phyloP scores from a whole-genome alignment of 208 protist genomes.

The Acanthamoeba lenticulata region DNA sequence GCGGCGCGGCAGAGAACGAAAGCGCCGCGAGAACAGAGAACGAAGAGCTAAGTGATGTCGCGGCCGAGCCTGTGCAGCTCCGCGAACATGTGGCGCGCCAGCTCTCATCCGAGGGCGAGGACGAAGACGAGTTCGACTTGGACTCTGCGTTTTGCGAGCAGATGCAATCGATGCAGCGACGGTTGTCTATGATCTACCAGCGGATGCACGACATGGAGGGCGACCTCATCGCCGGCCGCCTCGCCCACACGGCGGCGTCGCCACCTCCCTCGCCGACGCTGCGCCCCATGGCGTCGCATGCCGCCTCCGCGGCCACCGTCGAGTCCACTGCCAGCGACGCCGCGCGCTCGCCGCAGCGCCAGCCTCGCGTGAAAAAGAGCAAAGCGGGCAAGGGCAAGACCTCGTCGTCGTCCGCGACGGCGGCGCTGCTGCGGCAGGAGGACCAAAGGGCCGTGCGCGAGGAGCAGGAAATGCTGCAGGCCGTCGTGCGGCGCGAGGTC shows the following conservation, averaged over 20 bases:
- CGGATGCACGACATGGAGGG: background rate
- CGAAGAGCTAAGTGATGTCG: background rate
- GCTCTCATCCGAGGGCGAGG: background rate
- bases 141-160: background rate
- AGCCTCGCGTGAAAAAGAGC: background rate
- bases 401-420: background rate
- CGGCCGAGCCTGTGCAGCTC: background rate
- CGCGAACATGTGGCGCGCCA: background rate
- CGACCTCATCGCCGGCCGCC: background rate
- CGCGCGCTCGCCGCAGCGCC: no score
- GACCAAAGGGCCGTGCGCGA: background rate
- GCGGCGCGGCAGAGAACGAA: background rate
- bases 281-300: background rate
- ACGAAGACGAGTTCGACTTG: background rate
- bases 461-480: slow-evolving; percentile 28
- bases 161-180: background rate
- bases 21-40: background rate
- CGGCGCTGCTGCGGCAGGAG: background rate
- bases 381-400: background rate
- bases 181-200: background rate
- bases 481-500: background rate
- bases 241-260: background rate
- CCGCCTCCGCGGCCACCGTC: background rate
- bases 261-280: no score
- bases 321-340: no score